Conservation (phyloP, 164 flowering plant genomes). For the Vitis riparia region DNA sequence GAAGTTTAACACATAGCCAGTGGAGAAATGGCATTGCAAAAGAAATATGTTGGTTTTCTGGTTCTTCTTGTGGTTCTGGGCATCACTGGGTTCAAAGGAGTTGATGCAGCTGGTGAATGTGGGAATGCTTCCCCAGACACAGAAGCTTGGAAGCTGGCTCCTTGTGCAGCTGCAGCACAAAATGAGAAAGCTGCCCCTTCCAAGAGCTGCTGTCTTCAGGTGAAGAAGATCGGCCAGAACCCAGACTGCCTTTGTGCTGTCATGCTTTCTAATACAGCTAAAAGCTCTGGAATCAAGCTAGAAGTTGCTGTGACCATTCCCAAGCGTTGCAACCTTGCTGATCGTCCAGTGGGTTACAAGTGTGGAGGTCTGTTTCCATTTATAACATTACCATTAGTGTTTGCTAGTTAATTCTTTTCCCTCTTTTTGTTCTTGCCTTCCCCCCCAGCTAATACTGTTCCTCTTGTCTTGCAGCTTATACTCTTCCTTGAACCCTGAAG, state of each 20-base stretch:
- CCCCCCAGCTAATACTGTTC: neutral
- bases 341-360: slow-evolving; percentile 75
- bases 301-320: slow-evolving; percentile 70
- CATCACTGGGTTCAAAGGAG: slow-evolving; percentile 20
- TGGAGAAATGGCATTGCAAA: slow-evolving; percentile 30
- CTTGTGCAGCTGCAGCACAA: slow-evolving; percentile 54
- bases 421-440: neutral
- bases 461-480: slow-evolving; percentile 48
- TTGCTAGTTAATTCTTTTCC: neutral
- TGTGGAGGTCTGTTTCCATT: slow-evolving; percentile 52
- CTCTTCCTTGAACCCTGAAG: slow-evolving; percentile 41
- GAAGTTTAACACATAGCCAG: slow-evolving; percentile 12
- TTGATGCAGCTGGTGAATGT: slow-evolving; percentile 50
- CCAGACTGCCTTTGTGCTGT: slow-evolving; percentile 76
- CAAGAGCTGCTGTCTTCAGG: slow-evolving; percentile 36
- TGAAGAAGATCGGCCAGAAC: slow-evolving; percentile 55
- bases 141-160: slow-evolving; percentile 53
- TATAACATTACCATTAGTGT: neutral
- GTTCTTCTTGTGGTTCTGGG: slow-evolving; percentile 25
- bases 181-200: slow-evolving; percentile 36
- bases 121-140: slow-evolving; percentile 39
- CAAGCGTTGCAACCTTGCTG: slow-evolving; percentile 74
- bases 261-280: slow-evolving; percentile 65
- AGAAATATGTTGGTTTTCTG: slow-evolving; percentile 32
- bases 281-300: slow-evolving; percentile 48